Evolutionary conservation across 345 rosid species (phyloP), one percentile per base, ranked within the genome.

Genomic region (Bruguiera parviflora): DNA sequence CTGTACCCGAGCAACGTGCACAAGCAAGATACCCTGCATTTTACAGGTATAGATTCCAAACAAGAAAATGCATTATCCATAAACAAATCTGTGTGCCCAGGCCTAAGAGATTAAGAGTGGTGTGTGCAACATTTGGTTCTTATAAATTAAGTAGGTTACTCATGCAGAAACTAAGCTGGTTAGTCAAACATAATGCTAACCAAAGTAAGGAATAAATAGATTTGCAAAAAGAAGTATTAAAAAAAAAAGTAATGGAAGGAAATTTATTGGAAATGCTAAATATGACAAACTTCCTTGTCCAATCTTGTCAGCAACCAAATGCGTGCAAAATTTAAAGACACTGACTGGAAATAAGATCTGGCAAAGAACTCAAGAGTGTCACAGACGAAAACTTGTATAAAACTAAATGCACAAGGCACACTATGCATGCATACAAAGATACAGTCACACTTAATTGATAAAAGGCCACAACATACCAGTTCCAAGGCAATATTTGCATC

Each of bases 401-500:
- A 43, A 43, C 49, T 43, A 43, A 43, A 43, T 43, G 49, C 49
- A 43, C 49, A 13, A 43, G 49, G 18, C 49, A 43, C 49, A 15
- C 1, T 13, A 43, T 43, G 49, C 0, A 0, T 43, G 49, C 18
- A 43, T 18, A 43, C 49, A 3, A 43, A 43, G 19, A 56, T 56
- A 24, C 29, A 11, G 29, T 24, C 20, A 22, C 18, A 5, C 25
- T 11, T 24, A 11, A 56, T 43, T 11, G 49, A 43, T 5, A 43
- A 31, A 33, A 27, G 39, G 43, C 25, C 15, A 53, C 46, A 52
- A 15, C 43, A 39, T 80, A 94, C 98, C 98, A 29, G 98, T 89
- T 85, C 98, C 98, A 74, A 94, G 87, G 73, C 98, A 94, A 61
- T 94, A 94, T 80, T 91, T 94, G 96, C 98, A 94, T 88, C 96